Evolutionary conservation across 257 asterid species (phyloP), one percentile per base, ranked within the genome.

Genomic region (Salvia miltiorrhiza): DNA sequence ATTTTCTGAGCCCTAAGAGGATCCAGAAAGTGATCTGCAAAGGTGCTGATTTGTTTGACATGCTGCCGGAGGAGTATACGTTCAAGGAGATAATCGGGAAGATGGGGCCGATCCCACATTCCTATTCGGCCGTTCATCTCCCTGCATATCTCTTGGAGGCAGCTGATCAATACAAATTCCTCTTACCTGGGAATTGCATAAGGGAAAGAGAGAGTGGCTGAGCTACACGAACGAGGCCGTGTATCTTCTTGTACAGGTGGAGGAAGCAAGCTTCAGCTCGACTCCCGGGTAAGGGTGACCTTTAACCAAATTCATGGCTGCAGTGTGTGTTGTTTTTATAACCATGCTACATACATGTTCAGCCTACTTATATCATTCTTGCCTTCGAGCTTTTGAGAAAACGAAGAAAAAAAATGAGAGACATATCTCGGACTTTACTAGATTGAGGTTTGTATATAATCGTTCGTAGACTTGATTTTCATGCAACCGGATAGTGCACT

Each of bases 51-150:
- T 73, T 92, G 64, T 92, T 85, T 28, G 96, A 89, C 71, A 92
- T 92, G 97, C 82, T 92, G 11, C 97, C 97, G 0, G 97, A 92
- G 70, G 97, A 92, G 82, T 87, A 88, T 54, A 89, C 93, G 0
- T 92, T 92, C 78, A 82, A 74, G 92, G 96, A 92, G 49, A 87
- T 92, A 50, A 89, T 92, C 0, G 87, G 90, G 69, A 83, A 84
- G 71, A 76, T 92, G 95, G 97, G 97, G 17, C 87, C 97, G 21
- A 84, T 91, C 28, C 95, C 96, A n/a, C 96, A 83, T 70, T 89
- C 97, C 0, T 92, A 85, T 70, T 92, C 97, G 5, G 97, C 92
- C 9, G 89, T 89, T 76, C 86, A 89, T 80, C 85, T 92, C 28
- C 97, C 97, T 0, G 77, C 87, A 0, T 71, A 82, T 83, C 84